Percentiles rank a stretch among this genome's conserved stretches.
phyloP scores from a whole-genome alignment of 1,284 basidiomycete genomes.

The Meripilus lineatus region DNA sequence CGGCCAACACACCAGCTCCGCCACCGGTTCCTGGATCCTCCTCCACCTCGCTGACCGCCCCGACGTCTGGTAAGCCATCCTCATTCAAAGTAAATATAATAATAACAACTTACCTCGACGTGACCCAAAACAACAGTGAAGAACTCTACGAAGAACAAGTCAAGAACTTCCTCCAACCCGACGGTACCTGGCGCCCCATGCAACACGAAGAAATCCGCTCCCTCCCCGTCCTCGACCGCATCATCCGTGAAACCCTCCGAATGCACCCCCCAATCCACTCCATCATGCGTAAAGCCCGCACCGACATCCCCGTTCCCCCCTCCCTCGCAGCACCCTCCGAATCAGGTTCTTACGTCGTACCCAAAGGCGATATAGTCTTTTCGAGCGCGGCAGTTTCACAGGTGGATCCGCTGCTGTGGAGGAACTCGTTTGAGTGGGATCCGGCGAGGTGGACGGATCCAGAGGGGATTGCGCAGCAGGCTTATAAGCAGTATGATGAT shows the following conservation, averaged over 20 bases:
- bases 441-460: conserved; percentile 84
- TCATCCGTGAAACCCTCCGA: conserved; percentile 91
- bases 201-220: conserved; percentile 85
- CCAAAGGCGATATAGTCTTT: conserved; percentile 88
- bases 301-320: conserved; percentile 80
- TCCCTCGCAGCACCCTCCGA: conserved; percentile 79
- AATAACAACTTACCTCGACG: not conserved
- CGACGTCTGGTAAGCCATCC: conserved; percentile 63
- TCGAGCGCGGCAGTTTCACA: conserved; percentile 89
- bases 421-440: conserved; percentile 68
- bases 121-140: conserved; percentile 41
- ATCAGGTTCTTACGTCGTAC: conserved; percentile 75
- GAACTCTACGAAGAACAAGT: conserved; percentile 89
- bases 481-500: conserved; percentile 71
- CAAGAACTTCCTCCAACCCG: conserved; percentile 73
- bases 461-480: conserved; percentile 71
- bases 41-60: conserved; percentile 83
- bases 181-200: conserved; percentile 77
- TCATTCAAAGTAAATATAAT: conserved; percentile 6
- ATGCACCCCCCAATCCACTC: conserved; percentile 92
- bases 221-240: conserved; percentile 82
- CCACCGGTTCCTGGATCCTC: conserved; percentile 89
- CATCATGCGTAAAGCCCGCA: conserved; percentile 86
- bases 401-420: conserved; percentile 86
- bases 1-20: conserved; percentile 96